These are phyloP conservation scores for Aethionema arabicum DNA, from an alignment of 345 rosid genomes.

Conservation along the genomic window DNA sequence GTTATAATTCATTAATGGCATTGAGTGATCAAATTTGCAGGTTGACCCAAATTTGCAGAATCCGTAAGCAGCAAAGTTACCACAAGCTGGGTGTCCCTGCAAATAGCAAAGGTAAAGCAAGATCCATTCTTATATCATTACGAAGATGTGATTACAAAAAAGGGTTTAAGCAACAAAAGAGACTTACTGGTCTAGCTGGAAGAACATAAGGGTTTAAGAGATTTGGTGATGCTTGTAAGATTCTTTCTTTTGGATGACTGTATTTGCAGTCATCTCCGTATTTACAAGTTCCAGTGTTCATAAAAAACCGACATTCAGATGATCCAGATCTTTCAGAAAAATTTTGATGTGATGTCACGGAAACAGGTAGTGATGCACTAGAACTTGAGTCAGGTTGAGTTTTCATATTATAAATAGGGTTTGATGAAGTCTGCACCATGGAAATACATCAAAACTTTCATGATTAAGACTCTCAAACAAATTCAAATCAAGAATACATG, in stretches of 20 bases:
- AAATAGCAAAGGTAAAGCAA: slow-evolving; percentile 27
- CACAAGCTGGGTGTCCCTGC: slow-evolving; percentile 75
- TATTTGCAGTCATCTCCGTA: slow-evolving; percentile 83
- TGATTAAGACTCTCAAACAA: slow-evolving; percentile 13
- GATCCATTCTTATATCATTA: background rate
- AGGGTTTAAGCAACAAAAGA: background rate
- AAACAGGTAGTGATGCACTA: slow-evolving; percentile 42
- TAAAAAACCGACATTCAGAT: slow-evolving; percentile 70
- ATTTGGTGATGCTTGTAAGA: slow-evolving; percentile 42
- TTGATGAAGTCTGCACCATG: slow-evolving; percentile 46
- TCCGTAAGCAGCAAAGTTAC: slow-evolving; percentile 59
- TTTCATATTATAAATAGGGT: slow-evolving; percentile 43
- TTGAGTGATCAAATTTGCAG: slow-evolving; percentile 75
- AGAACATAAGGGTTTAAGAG: slow-evolving; percentile 46
- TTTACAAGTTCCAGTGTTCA: slow-evolving; percentile 76
- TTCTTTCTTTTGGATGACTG: slow-evolving; percentile 76
- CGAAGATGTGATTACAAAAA: background rate
- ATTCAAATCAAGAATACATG: too few relatives aligned
- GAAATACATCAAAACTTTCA: slow-evolving; percentile 20
- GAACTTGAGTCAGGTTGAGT: slow-evolving; percentile 54
- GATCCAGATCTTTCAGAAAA: slow-evolving; percentile 64
- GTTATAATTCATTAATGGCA: slow-evolving; percentile 43
- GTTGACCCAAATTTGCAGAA: slow-evolving; percentile 69
- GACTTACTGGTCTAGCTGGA: slow-evolving; percentile 72
- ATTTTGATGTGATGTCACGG: slow-evolving; percentile 39